phyloP scores from a whole-genome alignment of 225 moss, liverwort and hornwort species.

The Sphagnum contortum region DNA sequence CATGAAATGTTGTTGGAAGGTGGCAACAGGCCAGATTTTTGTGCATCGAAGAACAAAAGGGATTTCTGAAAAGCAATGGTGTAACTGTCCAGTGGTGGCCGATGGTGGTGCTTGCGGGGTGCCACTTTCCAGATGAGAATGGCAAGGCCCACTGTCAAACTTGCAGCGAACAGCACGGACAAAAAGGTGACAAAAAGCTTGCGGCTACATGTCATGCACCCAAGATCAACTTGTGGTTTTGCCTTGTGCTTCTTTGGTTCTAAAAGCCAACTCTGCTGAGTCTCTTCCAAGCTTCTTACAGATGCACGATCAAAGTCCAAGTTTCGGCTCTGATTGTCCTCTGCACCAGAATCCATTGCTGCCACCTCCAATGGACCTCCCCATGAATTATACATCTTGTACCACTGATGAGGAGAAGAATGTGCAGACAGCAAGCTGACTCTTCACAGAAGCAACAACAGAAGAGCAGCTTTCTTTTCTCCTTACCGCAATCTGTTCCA shows the following conservation, averaged over 20 bases:
- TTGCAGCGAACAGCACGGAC: slow-evolving; percentile 33
- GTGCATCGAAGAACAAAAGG: slow-evolving; percentile 64
- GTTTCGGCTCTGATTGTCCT: slow-evolving; percentile 47
- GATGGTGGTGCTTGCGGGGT: slow-evolving; percentile 47
- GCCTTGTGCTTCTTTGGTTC: slow-evolving; percentile 63
- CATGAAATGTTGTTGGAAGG: slow-evolving; percentile 56
- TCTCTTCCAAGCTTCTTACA: slow-evolving; percentile 81
- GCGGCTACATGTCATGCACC: slow-evolving; percentile 68
- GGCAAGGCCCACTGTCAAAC: slow-evolving; percentile 59
- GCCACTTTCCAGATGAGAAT: slow-evolving; percentile 54
- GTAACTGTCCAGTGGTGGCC: slow-evolving; percentile 65
- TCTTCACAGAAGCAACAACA: too few relatives aligned
- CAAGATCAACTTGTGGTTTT: slow-evolving; percentile 81
- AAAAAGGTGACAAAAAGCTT: slow-evolving; percentile 62
- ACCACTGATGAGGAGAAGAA: too few relatives aligned
- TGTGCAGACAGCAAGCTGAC: too few relatives aligned
- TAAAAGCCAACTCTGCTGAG: slow-evolving; percentile 88
- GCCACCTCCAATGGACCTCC: slow-evolving; percentile 61
- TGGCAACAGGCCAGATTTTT: slow-evolving; percentile 80
- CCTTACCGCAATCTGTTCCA: too few relatives aligned
- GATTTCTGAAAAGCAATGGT: slow-evolving; percentile 69
- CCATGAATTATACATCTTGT: slow-evolving; percentile 71
- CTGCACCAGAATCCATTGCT: slow-evolving; percentile 45
- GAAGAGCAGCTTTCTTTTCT: too few relatives aligned
- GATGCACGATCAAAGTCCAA: slow-evolving; percentile 82